Conservation (phyloP, 305 asterid species). For the Rubia peregrina region DNA sequence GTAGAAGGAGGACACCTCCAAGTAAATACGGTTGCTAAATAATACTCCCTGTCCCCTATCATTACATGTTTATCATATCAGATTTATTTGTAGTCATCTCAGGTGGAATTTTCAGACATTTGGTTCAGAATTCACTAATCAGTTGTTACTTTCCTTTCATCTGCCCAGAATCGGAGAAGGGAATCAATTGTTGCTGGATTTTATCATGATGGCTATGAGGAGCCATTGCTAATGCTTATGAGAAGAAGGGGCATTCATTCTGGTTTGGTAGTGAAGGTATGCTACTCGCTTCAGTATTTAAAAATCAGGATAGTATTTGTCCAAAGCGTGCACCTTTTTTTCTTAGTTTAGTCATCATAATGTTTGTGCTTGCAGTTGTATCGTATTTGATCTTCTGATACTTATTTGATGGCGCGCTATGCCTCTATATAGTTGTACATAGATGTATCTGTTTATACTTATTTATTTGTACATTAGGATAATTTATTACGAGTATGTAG, state of each 20-base stretch:
- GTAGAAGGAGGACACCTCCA: not conserved
- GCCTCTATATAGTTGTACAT: not conserved
- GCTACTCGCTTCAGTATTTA: not conserved
- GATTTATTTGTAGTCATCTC: not conserved
- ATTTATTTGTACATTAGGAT: not conserved
- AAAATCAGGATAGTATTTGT: not conserved
- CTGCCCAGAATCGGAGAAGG: conserved; percentile 58
- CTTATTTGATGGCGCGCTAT: not conserved
- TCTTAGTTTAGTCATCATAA: not conserved
- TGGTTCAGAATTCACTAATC: conserved; percentile 2
- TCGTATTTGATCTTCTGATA: not conserved
- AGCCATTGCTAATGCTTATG: conserved; percentile 91
- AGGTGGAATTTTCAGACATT: not conserved
- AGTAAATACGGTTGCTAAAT: not conserved
- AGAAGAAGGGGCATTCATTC: conserved; percentile 94
- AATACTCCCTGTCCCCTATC: not conserved
- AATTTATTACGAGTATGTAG: not conserved
- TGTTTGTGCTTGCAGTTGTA: not conserved
- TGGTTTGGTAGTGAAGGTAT: conserved; percentile 91
- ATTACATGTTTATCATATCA: not conserved
- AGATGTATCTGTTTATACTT: not conserved
- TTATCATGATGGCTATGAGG: conserved; percentile 92
- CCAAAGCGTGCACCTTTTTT: not conserved
- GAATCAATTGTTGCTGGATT: conserved; percentile 94
- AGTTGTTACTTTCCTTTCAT: not conserved